A percentile compares a stretch with the other conserved stretches of the same genome.
These are phyloP conservation scores for Oropetium thomaeum DNA, from an alignment of 176 grass and related monocot genomes.

Conservation along the genomic window DNA sequence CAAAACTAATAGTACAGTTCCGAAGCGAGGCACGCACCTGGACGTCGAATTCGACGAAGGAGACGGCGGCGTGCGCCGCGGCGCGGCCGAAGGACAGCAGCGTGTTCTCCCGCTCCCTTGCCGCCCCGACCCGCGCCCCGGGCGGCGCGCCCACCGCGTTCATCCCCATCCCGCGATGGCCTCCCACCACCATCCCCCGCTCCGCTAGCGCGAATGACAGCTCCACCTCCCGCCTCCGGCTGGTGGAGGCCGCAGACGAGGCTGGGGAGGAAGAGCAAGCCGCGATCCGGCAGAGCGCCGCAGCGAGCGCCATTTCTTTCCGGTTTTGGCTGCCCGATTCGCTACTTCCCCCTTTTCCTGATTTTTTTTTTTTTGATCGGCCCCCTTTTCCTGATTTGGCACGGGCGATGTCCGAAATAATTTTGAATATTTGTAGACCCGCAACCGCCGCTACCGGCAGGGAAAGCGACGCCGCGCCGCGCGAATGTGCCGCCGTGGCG, in stretches of 20 bases:
- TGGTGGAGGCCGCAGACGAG: not conserved
- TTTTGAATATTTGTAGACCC: slow-evolving; percentile 41
- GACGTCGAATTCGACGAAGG: slow-evolving; percentile 73
- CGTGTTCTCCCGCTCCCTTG: slow-evolving; percentile 65
- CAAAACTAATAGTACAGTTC: not conserved
- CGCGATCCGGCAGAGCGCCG: slow-evolving; percentile 23
- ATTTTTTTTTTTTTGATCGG: no score
- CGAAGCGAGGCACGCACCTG: slow-evolving; percentile 33
- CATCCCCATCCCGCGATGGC: slow-evolving; percentile 67
- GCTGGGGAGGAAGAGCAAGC: slow-evolving; percentile 7
- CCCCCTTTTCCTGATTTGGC: not conserved
- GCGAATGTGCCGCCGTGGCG: slow-evolving; percentile 1
- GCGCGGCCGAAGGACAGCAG: slow-evolving; percentile 59
- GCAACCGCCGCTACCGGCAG: slow-evolving; percentile 6
- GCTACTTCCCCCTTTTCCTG: not conserved
- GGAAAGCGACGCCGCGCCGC: not conserved
- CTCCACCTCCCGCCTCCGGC: not conserved
- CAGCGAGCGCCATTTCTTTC: slow-evolving; percentile 31
- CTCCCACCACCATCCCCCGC: slow-evolving; percentile 43
- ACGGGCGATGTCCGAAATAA: not conserved
- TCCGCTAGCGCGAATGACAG: slow-evolving; percentile 24
- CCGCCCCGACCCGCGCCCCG: not conserved
- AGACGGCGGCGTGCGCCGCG: slow-evolving; percentile 35
- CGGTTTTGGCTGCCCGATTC: not conserved
- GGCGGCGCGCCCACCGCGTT: slow-evolving; percentile 51